These are phyloP conservation scores for Lunasporangiospora selenospora DNA, from an alignment of 192 early-diverging fungal genomes.

Conservation along the genomic window DNA sequence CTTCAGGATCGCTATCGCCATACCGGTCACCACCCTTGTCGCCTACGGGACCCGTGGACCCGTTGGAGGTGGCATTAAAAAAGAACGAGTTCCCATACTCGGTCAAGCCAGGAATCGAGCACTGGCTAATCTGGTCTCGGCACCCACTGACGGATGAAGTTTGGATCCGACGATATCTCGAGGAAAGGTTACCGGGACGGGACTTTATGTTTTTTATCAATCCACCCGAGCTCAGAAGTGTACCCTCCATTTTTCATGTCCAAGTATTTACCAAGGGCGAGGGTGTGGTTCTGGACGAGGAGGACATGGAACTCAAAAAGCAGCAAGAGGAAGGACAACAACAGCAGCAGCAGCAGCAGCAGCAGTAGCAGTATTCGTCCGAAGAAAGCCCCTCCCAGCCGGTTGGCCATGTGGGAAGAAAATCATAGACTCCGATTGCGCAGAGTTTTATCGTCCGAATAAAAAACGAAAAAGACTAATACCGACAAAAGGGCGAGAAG, in stretches of 20 bases:
- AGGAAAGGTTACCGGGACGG: constrained; percentile 33
- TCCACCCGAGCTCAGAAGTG: constrained; percentile 40
- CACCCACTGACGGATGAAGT: constrained; percentile 26
- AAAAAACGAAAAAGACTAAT: not conserved
- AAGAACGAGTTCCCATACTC: constrained; percentile 49
- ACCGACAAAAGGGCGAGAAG: not conserved
- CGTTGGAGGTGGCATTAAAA: constrained; percentile 24
- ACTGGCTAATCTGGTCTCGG: constrained; percentile 46
- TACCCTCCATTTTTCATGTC: constrained; percentile 37
- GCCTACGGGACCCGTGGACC: constrained; percentile 34
- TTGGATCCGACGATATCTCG: constrained; percentile 38
- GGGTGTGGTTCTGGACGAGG: constrained; percentile 42
- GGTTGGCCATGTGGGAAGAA: not conserved
- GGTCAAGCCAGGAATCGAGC: constrained; percentile 36
- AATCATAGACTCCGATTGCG: not conserved
- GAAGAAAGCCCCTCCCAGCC: not conserved
- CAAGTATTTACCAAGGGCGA: constrained; percentile 46
- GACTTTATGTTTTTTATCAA: constrained; percentile 42
- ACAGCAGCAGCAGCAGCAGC: not conserved
- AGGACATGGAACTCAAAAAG: constrained; percentile 38
- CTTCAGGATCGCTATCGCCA: constrained; percentile 12
- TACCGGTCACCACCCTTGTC: constrained; percentile 12
- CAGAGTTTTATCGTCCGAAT: not conserved
- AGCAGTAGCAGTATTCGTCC: not conserved
- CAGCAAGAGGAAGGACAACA: constrained; percentile 4